Evolutionary conservation across 148 eudicot species (phyloP), one percentile per base, ranked within the genome.

Genomic region (Chenopodium berlandieri): DNA sequence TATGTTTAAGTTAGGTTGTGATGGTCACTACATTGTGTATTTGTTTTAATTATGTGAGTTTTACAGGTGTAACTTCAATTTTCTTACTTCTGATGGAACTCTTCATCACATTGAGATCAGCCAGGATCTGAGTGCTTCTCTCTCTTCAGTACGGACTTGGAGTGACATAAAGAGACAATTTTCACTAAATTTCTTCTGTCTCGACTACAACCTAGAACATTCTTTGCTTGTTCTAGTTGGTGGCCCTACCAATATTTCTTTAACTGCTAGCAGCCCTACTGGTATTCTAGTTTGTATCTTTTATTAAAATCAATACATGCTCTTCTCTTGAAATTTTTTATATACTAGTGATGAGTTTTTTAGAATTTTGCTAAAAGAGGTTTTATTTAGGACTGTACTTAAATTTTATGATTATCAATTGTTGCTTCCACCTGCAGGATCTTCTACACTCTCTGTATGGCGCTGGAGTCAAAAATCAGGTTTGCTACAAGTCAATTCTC

Each of bases 51-150:
- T 44, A 68, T 81, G 79, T 52, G 65, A 79, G 69, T 83, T 88
- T 82, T 83, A 30, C 93, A 94, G 99, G 92, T 94, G 97, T 89
- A 85, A 80, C 88, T 96, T 96, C 88, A 87, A 85, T 46, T 79
- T 96, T 81, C 87, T 94, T 84, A 86, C 87, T 79, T 90, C 99
- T 67, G 98, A 94, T 86, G 97, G 98, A 64, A 88, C 88, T 22
- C 86, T 91, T 88, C 93, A 91, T 84, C 89, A 87, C 75, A 86
- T 96, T 20, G 99, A 96, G 88, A 88, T 96, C 80, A 87, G 92
- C 79, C 93, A 91, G 88, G 92, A 95, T 86, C 92, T 90, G 69
- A 84, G 81, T 85, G 93, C 93, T 65, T 90, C 95, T 63, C 82
- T 94, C 80, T 90, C 89, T 20, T 87, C 95, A 40, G 75, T 89